A percentile compares a stretch with the other conserved stretches of the same genome.
These are phyloP conservation scores for Blastobotrys indianensis DNA, from an alignment of 1,139 yeast species.

Conservation along the genomic window DNA sequence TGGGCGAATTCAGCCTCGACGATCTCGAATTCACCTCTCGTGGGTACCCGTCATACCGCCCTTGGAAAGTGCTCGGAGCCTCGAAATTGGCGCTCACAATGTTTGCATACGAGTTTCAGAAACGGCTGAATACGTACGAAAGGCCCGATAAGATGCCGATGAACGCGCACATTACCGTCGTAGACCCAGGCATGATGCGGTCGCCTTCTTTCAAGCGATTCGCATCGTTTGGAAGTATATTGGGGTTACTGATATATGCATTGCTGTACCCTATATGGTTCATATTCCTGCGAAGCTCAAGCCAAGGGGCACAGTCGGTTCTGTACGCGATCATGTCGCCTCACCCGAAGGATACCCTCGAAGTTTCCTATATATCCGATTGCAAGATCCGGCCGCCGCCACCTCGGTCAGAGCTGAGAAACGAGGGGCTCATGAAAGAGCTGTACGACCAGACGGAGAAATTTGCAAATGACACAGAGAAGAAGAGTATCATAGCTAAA, in stretches of 20 bases:
- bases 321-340: conserved; percentile 71
- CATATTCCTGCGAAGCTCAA: conserved; percentile 66
- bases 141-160: conserved; percentile 61
- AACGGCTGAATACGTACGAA: conserved; percentile 49
- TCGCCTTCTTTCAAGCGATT: conserved; percentile 80
- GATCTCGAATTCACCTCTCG: conserved; percentile 65
- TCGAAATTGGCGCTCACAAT: conserved; percentile 71
- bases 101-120: conserved; percentile 71
- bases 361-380: conserved; percentile 69
- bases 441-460: conserved; percentile 60
- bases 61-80: conserved; percentile 76
- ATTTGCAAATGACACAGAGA: conserved; percentile 56
- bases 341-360: conserved; percentile 50
- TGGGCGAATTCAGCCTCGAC: conserved; percentile 57
- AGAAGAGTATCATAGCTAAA: conserved; percentile 52
- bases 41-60: conserved; percentile 53
- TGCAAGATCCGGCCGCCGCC: conserved; percentile 52
- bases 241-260: conserved; percentile 63
- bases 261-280: conserved; percentile 76
- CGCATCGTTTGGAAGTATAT: conserved; percentile 66
- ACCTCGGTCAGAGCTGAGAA: conserved; percentile 57
- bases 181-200: conserved; percentile 90
- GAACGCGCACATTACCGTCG: conserved; percentile 66
- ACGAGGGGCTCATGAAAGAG: conserved; percentile 53
- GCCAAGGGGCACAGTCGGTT: conserved; percentile 74